Percentiles rank a stretch among this genome's conserved stretches.
phyloP scores from a whole-genome alignment of 768 basidiomycete species.

The Hortiboletus flavorubellus region DNA sequence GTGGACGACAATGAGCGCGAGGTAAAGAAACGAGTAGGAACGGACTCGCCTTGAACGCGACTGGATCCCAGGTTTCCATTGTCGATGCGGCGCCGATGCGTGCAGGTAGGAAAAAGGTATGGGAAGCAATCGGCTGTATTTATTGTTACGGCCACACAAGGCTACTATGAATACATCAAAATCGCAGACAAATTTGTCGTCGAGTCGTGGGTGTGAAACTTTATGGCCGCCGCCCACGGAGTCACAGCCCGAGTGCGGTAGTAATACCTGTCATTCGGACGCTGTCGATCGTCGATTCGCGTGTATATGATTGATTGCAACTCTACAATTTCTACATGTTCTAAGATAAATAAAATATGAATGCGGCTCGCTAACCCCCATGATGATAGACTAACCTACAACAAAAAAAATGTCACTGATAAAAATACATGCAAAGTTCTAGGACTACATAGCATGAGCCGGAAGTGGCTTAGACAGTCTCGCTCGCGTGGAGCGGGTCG shows the following conservation, averaged over 20 bases:
- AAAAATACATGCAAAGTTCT: background rate
- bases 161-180: background rate
- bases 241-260: background rate
- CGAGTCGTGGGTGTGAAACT: background rate
- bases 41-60: conserved; percentile 29
- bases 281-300: no score
- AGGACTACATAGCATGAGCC: conserved; percentile 19
- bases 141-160: conserved; percentile 1
- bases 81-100: background rate
- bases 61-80: conserved; percentile 32
- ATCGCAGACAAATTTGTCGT: background rate
- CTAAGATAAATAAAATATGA: background rate
- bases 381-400: background rate
- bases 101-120: background rate
- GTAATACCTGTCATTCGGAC: no score
- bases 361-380: background rate
- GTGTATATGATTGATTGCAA: background rate
- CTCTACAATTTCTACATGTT: background rate
- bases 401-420: conserved; percentile 1
- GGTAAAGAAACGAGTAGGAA: background rate
- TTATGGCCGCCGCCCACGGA: background rate
- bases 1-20: background rate
- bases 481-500: background rate
- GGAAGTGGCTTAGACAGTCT: conserved; percentile 21
- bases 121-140: background rate